Percentiles rank a stretch among this genome's conserved stretches.
phyloP scores from a whole-genome alignment of 257 asterid genomes.

The Coffea canephora region DNA sequence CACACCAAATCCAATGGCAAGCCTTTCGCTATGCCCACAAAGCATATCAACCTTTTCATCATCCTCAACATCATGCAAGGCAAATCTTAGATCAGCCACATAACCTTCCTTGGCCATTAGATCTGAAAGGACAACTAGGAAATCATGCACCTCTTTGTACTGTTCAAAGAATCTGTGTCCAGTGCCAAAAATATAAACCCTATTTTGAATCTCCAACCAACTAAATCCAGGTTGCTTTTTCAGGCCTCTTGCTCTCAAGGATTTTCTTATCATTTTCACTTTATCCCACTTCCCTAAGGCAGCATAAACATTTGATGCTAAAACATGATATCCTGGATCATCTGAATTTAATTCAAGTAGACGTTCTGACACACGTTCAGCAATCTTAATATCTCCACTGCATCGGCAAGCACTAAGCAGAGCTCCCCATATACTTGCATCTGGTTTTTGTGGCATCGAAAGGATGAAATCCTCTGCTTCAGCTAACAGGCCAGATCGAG shows the following conservation, averaged over 20 bases:
- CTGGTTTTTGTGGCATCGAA: constrained; percentile 75
- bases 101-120: constrained; percentile 64
- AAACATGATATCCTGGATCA: constrained; percentile 70
- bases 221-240: constrained; percentile 72
- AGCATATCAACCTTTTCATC: constrained; percentile 52
- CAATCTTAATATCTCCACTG: constrained; percentile 47
- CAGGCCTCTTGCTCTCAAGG: constrained; percentile 49
- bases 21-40: constrained; percentile 59
- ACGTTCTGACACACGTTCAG: constrained; percentile 50
- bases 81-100: constrained; percentile 47
- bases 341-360: constrained; percentile 42
- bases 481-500: constrained; percentile 63
- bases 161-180: constrained; percentile 45
- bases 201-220: constrained; percentile 63
- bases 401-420: constrained; percentile 76
- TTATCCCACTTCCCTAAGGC: constrained; percentile 68
- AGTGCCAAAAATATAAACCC: constrained; percentile 44
- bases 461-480: constrained; percentile 75
- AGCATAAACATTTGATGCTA: constrained; percentile 78
- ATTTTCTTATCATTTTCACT: constrained; percentile 52
- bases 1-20: constrained; percentile 63
- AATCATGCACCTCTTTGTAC: constrained; percentile 37
- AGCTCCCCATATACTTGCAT: constrained; percentile 80
- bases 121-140: constrained; percentile 36
- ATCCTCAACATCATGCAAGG: constrained; percentile 52